Percentiles rank a stretch among this genome's conserved stretches.
phyloP scores from a whole-genome alignment of 2,329 filamentous ascomycete species.

The Neobulgaria alba region DNA sequence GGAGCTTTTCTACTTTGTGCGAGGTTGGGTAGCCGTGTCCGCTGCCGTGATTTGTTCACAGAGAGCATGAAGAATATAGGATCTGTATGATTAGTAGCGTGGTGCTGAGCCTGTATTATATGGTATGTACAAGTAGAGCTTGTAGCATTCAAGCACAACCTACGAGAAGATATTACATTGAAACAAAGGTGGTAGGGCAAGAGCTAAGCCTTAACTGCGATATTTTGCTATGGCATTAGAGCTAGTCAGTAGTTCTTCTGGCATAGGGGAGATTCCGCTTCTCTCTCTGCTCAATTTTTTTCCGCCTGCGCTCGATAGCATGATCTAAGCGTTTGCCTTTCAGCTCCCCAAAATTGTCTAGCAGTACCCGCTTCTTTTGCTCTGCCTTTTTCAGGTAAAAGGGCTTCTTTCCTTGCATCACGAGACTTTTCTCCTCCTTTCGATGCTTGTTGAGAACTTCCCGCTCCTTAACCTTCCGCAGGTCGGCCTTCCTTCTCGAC shows the following conservation, averaged over 20 bases:
- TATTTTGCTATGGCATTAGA: too few species aligned
- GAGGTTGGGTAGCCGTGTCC: slow-evolving; percentile 71
- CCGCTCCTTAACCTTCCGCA: slow-evolving; percentile 60
- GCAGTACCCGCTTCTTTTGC: slow-evolving; percentile 75
- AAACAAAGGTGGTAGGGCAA: too few species aligned
- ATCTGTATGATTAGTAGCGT: neutral
- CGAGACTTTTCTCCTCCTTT: slow-evolving; percentile 72
- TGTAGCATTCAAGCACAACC: too few species aligned
- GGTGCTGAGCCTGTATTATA: too few species aligned
- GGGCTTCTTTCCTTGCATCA: slow-evolving; percentile 82
- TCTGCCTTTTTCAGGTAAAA: slow-evolving; percentile 92
- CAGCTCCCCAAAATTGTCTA: slow-evolving; percentile 74
- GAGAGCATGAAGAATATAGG: slow-evolving; percentile 27
- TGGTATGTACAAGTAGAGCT: too few species aligned
- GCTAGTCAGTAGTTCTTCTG: slow-evolving; percentile 37
- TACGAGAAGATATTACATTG: too few species aligned
- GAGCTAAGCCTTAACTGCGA: too few species aligned
- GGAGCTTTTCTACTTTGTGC: slow-evolving; percentile 93
- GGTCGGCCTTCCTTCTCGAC: slow-evolving; percentile 62
- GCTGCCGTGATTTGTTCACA: slow-evolving; percentile 72
- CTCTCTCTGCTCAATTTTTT: slow-evolving; percentile 83
- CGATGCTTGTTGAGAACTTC: slow-evolving; percentile 68
- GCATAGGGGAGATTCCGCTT: slow-evolving; percentile 62
- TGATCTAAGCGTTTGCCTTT: slow-evolving; percentile 77
- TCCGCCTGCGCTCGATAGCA: slow-evolving; percentile 76